These are phyloP conservation scores for Penicillium cataractarum DNA, from an alignment of 495 filamentous ascomycete species.

Conservation along the genomic window DNA sequence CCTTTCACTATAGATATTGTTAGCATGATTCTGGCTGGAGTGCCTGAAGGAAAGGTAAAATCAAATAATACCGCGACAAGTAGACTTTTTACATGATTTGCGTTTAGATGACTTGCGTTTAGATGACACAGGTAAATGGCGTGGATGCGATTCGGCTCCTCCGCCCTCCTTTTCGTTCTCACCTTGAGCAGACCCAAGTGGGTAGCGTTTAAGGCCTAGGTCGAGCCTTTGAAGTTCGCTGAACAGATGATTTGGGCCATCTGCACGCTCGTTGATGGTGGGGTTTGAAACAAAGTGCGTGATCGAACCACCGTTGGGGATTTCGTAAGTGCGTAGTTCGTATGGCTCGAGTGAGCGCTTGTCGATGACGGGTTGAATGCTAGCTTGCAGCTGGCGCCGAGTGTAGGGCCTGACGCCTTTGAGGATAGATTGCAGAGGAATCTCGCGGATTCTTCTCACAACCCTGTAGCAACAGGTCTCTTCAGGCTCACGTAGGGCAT, in stretches of 20 bases:
- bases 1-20: constrained; percentile 21
- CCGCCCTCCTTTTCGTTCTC: constrained; percentile 10
- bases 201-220: constrained; percentile 62
- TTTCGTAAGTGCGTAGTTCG: constrained; percentile 32
- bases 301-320: constrained; percentile 58
- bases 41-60: neutral
- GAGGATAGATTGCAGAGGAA: constrained; percentile 9
- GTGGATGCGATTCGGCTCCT: too few relatives aligned
- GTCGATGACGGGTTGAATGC: constrained; percentile 35
- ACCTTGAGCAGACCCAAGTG: constrained; percentile 46
- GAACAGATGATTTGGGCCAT: constrained; percentile 70
- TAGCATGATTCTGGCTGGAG: neutral
- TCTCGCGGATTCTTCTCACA: constrained; percentile 34
- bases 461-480: constrained; percentile 38
- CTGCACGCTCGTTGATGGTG: constrained; percentile 47
- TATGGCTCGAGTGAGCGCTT: constrained; percentile 28
- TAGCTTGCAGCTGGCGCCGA: constrained; percentile 13
- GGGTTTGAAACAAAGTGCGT: constrained; percentile 63
- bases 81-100: neutral
- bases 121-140: too few relatives aligned
- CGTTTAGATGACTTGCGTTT: constrained; percentile 26
- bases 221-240: constrained; percentile 58
- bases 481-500: neutral
- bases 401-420: neutral
- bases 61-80: neutral